Conservation (phyloP, 1,139 yeast genomes). For the Groenewaldozyma sp. region DNA sequence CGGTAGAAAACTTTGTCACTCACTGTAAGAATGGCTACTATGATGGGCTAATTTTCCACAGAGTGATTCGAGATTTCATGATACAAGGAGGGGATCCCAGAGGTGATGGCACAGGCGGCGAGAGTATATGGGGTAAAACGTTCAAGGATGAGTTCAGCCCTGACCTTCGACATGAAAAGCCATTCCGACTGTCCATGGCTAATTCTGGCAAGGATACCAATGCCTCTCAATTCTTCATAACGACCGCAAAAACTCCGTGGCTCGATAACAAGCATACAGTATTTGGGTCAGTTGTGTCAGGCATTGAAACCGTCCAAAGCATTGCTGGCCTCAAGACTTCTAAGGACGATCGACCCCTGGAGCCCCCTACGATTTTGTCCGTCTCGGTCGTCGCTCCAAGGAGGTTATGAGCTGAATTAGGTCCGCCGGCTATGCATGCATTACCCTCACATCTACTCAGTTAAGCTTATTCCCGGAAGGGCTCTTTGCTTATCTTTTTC, state of each 20-base stretch:
- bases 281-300: conserved; percentile 44
- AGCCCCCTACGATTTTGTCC: conserved; percentile 27
- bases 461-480: too few relatives aligned
- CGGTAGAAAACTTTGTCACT: conserved; percentile 38
- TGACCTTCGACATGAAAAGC: conserved; percentile 32
- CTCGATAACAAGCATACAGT: conserved; percentile 51
- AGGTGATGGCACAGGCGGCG: conserved; percentile 45
- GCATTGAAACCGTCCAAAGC: conserved; percentile 29
- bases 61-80: conserved; percentile 43
- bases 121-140: conserved; percentile 34
- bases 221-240: conserved; percentile 58
- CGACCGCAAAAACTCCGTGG: conserved; percentile 37
- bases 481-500: too few relatives aligned
- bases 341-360: conserved; percentile 28
- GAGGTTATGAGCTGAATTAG: background rate
- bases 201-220: conserved; percentile 55
- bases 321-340: conserved; percentile 27
- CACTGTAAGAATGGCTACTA: conserved; percentile 35
- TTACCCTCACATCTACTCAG: too few relatives aligned
- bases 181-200: conserved; percentile 48
- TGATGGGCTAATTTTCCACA: conserved; percentile 37
- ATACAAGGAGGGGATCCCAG: conserved; percentile 46
- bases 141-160: conserved; percentile 39
- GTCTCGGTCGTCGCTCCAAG: conserved; percentile 3
- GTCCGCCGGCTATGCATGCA: too few relatives aligned